Evolutionary conservation across 352 stramenopile species (phyloP).

Genomic region (Phytophthora nicotianae): DNA sequence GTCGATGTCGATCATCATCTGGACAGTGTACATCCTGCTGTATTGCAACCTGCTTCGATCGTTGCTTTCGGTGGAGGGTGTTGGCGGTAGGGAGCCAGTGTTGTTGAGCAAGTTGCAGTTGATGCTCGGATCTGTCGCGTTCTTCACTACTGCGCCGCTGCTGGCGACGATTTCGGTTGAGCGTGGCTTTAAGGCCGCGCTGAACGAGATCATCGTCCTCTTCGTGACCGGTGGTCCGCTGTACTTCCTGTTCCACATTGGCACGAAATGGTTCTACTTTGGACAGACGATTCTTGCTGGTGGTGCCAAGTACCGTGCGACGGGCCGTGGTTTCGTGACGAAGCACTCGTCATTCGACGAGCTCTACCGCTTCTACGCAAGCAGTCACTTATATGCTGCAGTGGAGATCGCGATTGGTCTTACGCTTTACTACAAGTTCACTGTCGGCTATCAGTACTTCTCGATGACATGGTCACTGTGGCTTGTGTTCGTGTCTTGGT

Average conservation of each 20-base stretch:
- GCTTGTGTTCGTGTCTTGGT: constrained; percentile 87
- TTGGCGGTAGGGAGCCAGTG: constrained; percentile 93
- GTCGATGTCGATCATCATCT: constrained; percentile 97
- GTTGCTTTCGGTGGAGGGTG: constrained; percentile 92
- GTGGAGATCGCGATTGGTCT: constrained; percentile 92
- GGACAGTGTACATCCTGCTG: constrained; percentile 97
- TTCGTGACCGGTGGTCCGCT: constrained; percentile 97
- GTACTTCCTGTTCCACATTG: constrained; percentile 99
- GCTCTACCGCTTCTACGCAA: constrained; percentile 98
- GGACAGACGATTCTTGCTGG: constrained; percentile 98
- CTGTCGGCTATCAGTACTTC: constrained; percentile 95
- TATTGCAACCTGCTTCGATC: constrained; percentile 96
- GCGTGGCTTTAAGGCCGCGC: constrained; percentile 95
- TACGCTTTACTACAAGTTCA: constrained; percentile 95
- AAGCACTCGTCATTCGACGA: constrained; percentile 98
- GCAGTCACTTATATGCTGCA: constrained; percentile 97
- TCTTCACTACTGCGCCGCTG: constrained; percentile 97
- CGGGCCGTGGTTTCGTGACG: constrained; percentile 98
- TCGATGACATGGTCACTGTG: constrained; percentile 98
- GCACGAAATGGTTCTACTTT: constrained; percentile 99
- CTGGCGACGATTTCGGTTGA: constrained; percentile 98
- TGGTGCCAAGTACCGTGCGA: constrained; percentile 98
- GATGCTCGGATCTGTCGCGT: constrained; percentile 95
- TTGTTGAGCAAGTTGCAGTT: constrained; percentile 96
- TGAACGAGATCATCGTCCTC: constrained; percentile 94